Evolutionary conservation across 2,329 filamentous ascomycete genomes (phyloP).

Genomic region (Curvularia verruculosa): DNA sequence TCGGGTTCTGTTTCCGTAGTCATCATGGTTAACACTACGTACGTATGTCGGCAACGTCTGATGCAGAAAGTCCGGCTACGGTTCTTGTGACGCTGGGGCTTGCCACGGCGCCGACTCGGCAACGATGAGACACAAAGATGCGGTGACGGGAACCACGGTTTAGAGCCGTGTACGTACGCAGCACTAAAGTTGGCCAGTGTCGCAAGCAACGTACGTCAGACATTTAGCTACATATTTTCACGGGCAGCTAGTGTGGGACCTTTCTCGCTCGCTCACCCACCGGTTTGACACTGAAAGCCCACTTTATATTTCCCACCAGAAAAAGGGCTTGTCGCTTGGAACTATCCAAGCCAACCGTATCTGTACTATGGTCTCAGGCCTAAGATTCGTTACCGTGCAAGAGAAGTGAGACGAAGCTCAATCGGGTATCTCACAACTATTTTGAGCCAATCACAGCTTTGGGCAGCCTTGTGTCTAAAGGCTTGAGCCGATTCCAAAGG

Average conservation of each 20-base stretch:
- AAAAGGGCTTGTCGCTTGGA: no score
- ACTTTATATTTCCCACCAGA: not conserved
- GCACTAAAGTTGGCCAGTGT: conserved; percentile 2
- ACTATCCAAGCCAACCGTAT: no score
- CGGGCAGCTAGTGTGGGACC: conserved; percentile 6
- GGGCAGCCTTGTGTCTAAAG: no score
- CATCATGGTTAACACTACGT: not conserved
- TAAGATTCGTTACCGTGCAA: no score
- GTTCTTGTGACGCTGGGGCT: not conserved
- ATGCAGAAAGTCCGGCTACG: not conserved
- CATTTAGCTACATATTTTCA: conserved; percentile 1
- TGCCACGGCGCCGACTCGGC: conserved; percentile 10
- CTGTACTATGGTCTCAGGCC: no score
- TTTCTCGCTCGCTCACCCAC: no score
- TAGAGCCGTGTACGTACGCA: not conserved
- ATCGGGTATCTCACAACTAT: no score
- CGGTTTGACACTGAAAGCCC: not conserved
- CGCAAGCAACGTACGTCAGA: conserved; percentile 7
- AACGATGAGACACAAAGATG: conserved; percentile 9
- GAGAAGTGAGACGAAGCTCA: no score
- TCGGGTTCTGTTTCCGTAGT: not conserved
- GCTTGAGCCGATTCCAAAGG: no score
- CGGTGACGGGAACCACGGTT: conserved; percentile 21
- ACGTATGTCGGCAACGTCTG: not conserved
- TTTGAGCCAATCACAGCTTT: no score